These are phyloP conservation scores for Eucalyptus decipiens DNA, from an alignment of 345 rosid genomes.

Conservation along the genomic window DNA sequence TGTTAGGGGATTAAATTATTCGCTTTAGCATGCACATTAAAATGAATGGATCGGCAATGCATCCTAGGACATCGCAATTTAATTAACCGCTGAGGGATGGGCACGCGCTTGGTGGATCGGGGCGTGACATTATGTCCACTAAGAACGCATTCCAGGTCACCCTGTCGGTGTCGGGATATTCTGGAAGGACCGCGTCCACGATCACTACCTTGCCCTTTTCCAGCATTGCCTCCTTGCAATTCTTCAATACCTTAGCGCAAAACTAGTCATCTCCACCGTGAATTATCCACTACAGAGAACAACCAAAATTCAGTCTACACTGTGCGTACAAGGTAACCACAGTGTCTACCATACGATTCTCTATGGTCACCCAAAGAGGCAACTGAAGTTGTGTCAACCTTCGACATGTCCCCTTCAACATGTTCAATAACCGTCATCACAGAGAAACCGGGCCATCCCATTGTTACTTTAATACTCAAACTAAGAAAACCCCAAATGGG, in stretches of 20 bases:
- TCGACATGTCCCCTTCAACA: neutral
- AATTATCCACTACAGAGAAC: neutral
- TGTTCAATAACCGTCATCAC: neutral
- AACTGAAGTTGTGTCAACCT: neutral
- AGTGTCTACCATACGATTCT: neutral
- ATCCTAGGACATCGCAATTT: too few species aligned
- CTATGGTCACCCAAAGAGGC: neutral
- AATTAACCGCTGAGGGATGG: too few species aligned
- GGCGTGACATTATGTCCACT: neutral
- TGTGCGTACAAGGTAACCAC: neutral
- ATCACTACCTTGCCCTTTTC: neutral
- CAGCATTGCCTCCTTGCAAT: neutral
- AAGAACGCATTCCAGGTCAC: neutral
- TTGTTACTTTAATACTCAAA: neutral
- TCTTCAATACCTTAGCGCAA: neutral
- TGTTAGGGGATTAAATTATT: too few species aligned
- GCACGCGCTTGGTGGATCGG: too few species aligned
- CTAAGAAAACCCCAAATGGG: too few species aligned
- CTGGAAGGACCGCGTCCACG: neutral
- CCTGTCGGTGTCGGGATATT: neutral
- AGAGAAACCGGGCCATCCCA: neutral
- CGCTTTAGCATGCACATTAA: too few species aligned
- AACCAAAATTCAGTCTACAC: neutral
- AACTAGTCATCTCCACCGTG: neutral
- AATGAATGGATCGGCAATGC: too few species aligned